Percentiles rank a stretch among this genome's conserved stretches.
phyloP scores from a whole-genome alignment of 225 moss, liverwort and hornwort species.

The Ulota crispa region DNA sequence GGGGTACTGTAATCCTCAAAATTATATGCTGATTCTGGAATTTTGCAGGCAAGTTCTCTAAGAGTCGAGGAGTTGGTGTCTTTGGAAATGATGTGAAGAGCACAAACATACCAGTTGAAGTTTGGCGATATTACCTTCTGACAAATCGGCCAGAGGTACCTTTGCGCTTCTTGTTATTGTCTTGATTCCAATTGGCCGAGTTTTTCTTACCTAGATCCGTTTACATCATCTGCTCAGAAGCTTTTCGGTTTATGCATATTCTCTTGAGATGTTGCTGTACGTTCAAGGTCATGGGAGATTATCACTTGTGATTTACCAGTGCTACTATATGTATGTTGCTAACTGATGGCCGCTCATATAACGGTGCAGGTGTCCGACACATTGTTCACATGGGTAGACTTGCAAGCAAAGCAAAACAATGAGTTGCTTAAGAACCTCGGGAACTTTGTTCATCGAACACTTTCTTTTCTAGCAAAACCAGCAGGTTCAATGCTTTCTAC shows the following conservation, averaged over 20 bases:
- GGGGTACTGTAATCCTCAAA: background rate
- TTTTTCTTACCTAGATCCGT: background rate
- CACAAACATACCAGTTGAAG: conserved; percentile 85
- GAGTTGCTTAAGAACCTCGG: conserved; percentile 96
- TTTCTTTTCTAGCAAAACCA: conserved; percentile 84
- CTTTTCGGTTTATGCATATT: background rate
- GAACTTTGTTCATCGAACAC: conserved; percentile 82
- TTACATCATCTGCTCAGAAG: background rate
- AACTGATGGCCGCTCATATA: background rate
- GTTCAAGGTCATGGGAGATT: background rate
- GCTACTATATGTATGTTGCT: background rate
- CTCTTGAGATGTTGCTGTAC: background rate
- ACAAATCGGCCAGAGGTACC: conserved; percentile 91
- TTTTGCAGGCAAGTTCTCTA: conserved; percentile 79
- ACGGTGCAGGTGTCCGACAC: conserved; percentile 62
- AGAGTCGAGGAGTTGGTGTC: conserved; percentile 95
- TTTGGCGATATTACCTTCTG: conserved; percentile 94
- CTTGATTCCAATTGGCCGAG: background rate
- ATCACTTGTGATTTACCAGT: no score
- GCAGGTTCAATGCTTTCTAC: conserved; percentile 19
- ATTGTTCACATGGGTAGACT: conserved; percentile 79
- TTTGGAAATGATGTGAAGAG: conserved; percentile 91
- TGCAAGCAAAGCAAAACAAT: conserved; percentile 97
- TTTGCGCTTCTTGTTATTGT: no score
- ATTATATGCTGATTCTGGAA: background rate